Conservation (phyloP, 1,284 basidiomycete genomes). For the Marasmius tenuissimus region DNA sequence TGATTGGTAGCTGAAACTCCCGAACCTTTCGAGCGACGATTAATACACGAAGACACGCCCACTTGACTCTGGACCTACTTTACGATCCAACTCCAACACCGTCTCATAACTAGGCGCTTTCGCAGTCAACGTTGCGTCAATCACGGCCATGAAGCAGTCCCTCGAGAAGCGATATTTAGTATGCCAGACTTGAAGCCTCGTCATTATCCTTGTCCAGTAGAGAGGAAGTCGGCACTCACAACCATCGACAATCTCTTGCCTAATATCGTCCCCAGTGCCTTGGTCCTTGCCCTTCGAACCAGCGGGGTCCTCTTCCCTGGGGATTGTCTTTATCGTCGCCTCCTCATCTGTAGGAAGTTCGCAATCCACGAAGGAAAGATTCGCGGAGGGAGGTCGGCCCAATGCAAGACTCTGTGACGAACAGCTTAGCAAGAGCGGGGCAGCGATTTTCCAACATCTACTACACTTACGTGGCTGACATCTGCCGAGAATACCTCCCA, state of each 20-base stretch:
- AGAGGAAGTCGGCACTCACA: conserved; percentile 15
- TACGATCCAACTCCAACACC: conserved; percentile 42
- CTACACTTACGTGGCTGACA: conserved; percentile 40
- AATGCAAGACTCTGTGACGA: conserved; percentile 40
- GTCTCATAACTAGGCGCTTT: conserved; percentile 41
- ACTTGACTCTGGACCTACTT: not conserved
- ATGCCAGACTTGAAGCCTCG: conserved; percentile 36
- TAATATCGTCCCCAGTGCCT: conserved; percentile 19
- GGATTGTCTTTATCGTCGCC: conserved; percentile 27
- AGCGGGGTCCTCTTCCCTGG: not conserved
- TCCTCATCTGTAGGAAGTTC: conserved; percentile 48
- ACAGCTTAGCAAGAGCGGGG: not conserved
- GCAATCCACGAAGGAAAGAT: conserved; percentile 46
- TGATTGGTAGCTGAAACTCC: conserved; percentile 35
- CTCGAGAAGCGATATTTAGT: conserved; percentile 44
- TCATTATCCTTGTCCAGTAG: not conserved
- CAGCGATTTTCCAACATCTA: not conserved
- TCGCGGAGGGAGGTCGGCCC: conserved; percentile 45
- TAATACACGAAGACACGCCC: not conserved
- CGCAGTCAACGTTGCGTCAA: conserved; percentile 42
- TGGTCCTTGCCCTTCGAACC: too few species aligned
- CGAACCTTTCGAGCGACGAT: conserved; percentile 2
- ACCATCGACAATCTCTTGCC: conserved; percentile 42
- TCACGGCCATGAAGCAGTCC: conserved; percentile 45
- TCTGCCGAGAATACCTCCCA: conserved; percentile 53